Evolutionary conservation across 2,329 filamentous ascomycete genomes (phyloP), one percentile per base, ranked within the genome.

Genomic region (Cladosporium velox): DNA sequence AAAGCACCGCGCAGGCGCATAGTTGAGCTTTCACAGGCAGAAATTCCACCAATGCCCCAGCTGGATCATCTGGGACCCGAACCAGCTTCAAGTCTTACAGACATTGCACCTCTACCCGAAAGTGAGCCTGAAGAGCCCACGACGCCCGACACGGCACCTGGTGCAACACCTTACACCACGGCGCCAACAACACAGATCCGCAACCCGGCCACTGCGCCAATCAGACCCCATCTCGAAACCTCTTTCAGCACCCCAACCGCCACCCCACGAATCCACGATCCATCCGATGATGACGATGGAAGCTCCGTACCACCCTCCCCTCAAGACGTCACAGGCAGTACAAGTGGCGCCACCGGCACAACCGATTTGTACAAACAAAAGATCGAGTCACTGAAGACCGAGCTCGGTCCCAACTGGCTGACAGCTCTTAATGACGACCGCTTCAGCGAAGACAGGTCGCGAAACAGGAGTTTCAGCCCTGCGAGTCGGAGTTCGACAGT

Each of bases 361-460:
- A 44, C 73, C 10, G 75, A 77, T 62, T 58, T 76, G 8, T 98
- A 97, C 78, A 88, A 91, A 66, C 91, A 91, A 76, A 95, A 95
- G 78, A 90, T 98, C 64, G 93, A 97, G 77, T 88, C 91, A 3
- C 81, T 97, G 64, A 90, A 93, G 68, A 90, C 90, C 73, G 92
- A 94, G 73, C 89, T 97, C 70, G 93, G 93, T 35, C 92, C 89
- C 72, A 91, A 89, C 44, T 99, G 96, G 85, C 85, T 99, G 47
- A 93, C 89, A 69, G 92, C 91, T 15, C 82, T 98, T 60, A 90
- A 91, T 67, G 93, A 97, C 73, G 91, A 95, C 76, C 84, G 79
- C 38, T 86, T 85, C 82, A 81, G 66, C 32, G 70, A 70, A 51
- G 68, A 70, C 54, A 68, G 65, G 28, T 60, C 66, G 10, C 65